These are phyloP conservation scores for Coffea canephora DNA, from an alignment of 257 asterid species.

Conservation along the genomic window DNA sequence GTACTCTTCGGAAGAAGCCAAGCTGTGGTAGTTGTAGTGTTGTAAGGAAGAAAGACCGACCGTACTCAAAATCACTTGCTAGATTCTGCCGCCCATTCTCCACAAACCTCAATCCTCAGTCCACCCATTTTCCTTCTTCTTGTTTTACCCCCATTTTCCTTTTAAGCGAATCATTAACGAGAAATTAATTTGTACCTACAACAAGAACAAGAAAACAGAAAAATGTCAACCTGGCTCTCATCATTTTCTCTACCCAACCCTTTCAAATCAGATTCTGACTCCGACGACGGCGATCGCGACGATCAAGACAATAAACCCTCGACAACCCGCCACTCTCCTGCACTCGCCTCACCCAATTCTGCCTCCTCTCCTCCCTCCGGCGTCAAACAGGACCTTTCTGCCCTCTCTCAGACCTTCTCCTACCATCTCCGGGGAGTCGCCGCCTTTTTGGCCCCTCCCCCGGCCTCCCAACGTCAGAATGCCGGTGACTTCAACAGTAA, in stretches of 20 bases:
- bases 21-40: no score
- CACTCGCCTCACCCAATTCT: not conserved
- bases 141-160: not conserved
- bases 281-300: slow-evolving; percentile 20
- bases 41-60: no score
- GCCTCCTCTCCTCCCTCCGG: slow-evolving; percentile 24
- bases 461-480: slow-evolving; percentile 14
- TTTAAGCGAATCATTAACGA: not conserved
- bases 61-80: no score
- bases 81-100: no score
- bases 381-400: slow-evolving; percentile 46
- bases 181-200: no score
- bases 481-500: not conserved
- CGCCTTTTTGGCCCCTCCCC: slow-evolving; percentile 60
- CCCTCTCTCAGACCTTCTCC: slow-evolving; percentile 36
- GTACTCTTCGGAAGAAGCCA: no score
- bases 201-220: slow-evolving; percentile 7
- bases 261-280: slow-evolving; percentile 44
- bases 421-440: slow-evolving; percentile 60
- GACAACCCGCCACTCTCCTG: not conserved
- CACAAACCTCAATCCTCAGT: not conserved
- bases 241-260: slow-evolving; percentile 40
- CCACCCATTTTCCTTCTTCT: no score
- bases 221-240: slow-evolving; percentile 65
- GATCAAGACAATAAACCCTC: slow-evolving; percentile 1